A percentile compares a stretch with the other conserved stretches of the same genome.
phyloP scores from a whole-genome alignment of 2,329 filamentous ascomycete genomes.

The Diaporthe eres region DNA sequence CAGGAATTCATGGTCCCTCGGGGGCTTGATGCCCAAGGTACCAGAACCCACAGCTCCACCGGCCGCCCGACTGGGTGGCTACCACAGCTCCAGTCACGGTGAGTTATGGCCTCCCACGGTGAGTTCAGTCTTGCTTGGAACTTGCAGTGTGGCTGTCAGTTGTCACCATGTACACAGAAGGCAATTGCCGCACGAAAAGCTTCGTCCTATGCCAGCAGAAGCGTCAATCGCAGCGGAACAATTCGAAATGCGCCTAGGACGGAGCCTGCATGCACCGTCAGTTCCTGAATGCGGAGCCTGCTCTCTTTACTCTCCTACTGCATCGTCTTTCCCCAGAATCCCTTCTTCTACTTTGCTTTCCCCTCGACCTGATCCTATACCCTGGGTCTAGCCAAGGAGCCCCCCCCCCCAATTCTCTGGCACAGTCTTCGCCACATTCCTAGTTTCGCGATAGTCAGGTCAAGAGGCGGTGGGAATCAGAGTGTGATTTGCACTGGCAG shows the following conservation, averaged over 20 bases:
- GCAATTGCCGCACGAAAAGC: constrained; percentile 2
- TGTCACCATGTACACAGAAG: neutral
- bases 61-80: neutral
- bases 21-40: constrained; percentile 60
- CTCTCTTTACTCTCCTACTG: constrained; percentile 25
- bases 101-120: neutral
- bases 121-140: neutral
- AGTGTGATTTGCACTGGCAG: constrained; percentile 28
- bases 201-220: constrained; percentile 5
- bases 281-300: constrained; percentile 35
- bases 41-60: constrained; percentile 46
- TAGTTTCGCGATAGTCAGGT: constrained; percentile 10
- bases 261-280: constrained; percentile 31
- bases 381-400: neutral
- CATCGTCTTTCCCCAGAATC: constrained; percentile 19
- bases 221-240: constrained; percentile 12
- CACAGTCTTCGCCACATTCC: neutral
- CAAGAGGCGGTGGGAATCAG: constrained; percentile 36
- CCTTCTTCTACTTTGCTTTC: constrained; percentile 10
- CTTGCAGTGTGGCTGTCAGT: neutral
- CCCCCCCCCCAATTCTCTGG: neutral
- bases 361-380: neutral
- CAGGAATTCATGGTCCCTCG: constrained; percentile 50
- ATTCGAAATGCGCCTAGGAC: constrained; percentile 20
- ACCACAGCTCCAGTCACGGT: neutral